These are phyloP conservation scores for Mycena kentingensis DNA, from an alignment of 768 basidiomycete species.

Conservation along the genomic window DNA sequence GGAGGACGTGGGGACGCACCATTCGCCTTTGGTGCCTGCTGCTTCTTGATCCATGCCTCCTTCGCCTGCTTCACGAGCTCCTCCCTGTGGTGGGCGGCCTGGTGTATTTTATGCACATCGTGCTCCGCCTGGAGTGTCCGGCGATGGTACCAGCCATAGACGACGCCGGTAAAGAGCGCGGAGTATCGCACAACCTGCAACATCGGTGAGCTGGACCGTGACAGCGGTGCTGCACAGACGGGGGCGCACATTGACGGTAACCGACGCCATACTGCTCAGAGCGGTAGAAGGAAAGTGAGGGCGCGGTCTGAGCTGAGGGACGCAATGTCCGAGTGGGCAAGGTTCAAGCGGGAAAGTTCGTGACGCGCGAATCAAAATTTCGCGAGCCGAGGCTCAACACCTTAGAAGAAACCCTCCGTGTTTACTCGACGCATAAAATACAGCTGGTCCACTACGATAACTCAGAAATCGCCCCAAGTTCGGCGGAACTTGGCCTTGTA, in stretches of 20 bases:
- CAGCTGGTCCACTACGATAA: constrained; percentile 2
- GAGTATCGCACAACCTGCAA: constrained; percentile 90
- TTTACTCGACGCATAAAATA: constrained; percentile 4
- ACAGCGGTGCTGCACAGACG: constrained; percentile 1
- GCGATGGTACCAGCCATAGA: constrained; percentile 92
- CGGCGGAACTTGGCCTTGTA: constrained; percentile 95
- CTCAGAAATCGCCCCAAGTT: constrained; percentile 84
- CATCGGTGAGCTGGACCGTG: neutral
- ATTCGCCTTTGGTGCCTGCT: constrained; percentile 50
- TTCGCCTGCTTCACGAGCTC: constrained; percentile 83
- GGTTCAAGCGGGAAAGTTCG: neutral
- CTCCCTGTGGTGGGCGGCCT: constrained; percentile 73
- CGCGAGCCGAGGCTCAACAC: neutral
- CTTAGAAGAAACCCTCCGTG: neutral
- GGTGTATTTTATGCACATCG: constrained; percentile 73
- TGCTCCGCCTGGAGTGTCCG: constrained; percentile 83
- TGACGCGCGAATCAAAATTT: neutral
- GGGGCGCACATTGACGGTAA: constrained; percentile 70
- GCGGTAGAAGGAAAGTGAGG: neutral
- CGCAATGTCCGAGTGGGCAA: constrained; percentile 1
- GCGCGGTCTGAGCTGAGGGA: neutral
- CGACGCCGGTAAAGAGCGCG: constrained; percentile 81
- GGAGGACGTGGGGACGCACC: constrained; percentile 55
- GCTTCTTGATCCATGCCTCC: constrained; percentile 86
- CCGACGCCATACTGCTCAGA: constrained; percentile 56